Evolutionary conservation across 176 grass and related monocot species (phyloP).

Genomic region (Dendrocalamus sinicus): DNA sequence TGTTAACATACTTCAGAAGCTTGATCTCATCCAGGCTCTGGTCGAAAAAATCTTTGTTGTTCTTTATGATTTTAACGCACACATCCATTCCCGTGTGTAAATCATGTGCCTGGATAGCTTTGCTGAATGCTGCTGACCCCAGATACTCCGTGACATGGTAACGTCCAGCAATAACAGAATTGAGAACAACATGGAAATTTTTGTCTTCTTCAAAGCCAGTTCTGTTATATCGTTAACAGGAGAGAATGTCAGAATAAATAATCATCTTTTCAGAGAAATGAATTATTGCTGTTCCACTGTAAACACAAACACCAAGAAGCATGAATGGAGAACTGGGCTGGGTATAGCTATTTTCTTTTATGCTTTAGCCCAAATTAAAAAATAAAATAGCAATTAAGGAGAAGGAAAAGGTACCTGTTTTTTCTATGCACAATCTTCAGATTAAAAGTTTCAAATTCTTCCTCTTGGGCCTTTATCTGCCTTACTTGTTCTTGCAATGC

Average conservation of each 20-base stretch:
- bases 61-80: conserved; percentile 99
- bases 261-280: neutral
- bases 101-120: conserved; percentile 99
- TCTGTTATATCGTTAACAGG: conserved; percentile 57
- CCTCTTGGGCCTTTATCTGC: conserved; percentile 94
- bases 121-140: conserved; percentile 98
- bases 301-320: conserved; percentile 26
- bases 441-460: conserved; percentile 98
- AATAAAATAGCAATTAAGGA: conserved; percentile 4
- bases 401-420: conserved; percentile 66
- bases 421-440: conserved; percentile 98
- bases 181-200: conserved; percentile 95
- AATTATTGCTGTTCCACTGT: neutral
- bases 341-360: neutral
- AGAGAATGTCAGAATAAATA: conserved; percentile 43
- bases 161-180: conserved; percentile 92
- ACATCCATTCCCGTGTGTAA: conserved; percentile 99
- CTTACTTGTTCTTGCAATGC: conserved; percentile 98
- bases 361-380: conserved; percentile 23
- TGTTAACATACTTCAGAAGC: conserved; percentile 98
- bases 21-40: conserved; percentile 99
- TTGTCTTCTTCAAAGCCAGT: conserved; percentile 99
- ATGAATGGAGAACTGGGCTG: conserved; percentile 2
- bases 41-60: conserved; percentile 99
- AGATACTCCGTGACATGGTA: conserved; percentile 99